These are phyloP conservation scores for Apiotrichum porosum DNA, from an alignment of 1,284 basidiomycete species.

Conservation along the genomic window DNA sequence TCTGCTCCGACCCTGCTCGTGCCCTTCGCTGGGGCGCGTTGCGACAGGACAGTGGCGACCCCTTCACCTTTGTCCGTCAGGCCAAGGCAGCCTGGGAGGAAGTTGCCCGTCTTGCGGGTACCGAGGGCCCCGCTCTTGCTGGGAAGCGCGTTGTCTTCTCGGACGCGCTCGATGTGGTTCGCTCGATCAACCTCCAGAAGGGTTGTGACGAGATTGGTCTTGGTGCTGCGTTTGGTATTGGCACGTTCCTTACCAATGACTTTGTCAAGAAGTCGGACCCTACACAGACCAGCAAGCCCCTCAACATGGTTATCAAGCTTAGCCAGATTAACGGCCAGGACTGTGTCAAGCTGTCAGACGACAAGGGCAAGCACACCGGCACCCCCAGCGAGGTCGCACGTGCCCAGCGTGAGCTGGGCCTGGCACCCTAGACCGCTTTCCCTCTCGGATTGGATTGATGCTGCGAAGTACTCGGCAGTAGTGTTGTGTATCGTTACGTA, in stretches of 20 bases:
- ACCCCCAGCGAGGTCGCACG: constrained; percentile 37
- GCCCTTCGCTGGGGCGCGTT: constrained; percentile 70
- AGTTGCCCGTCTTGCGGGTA: constrained; percentile 26
- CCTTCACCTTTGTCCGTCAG: constrained; percentile 65
- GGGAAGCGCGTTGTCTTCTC: constrained; percentile 76
- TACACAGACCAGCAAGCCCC: constrained; percentile 63
- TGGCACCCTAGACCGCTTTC: too few species aligned
- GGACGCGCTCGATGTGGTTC: constrained; percentile 69
- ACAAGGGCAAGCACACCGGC: constrained; percentile 61
- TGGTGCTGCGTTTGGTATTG: constrained; percentile 77
- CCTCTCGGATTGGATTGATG: too few species aligned
- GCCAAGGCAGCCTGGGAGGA: constrained; percentile 60
- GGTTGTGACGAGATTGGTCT: constrained; percentile 72
- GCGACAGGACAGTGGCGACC: constrained; percentile 89
- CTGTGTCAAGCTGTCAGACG: constrained; percentile 90
- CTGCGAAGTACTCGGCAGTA: too few species aligned
- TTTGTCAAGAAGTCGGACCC: constrained; percentile 61
- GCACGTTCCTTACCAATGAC: constrained; percentile 86
- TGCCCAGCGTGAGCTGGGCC: constrained; percentile 33
- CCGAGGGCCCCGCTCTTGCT: constrained; percentile 55
- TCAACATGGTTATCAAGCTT: constrained; percentile 93
- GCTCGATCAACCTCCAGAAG: constrained; percentile 63
- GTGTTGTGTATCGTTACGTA: too few species aligned
- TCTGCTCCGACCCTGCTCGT: constrained; percentile 57
- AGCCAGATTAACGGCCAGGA: constrained; percentile 64